Conservation (phyloP, 345 rosid genomes). For the Iberis pinnata region DNA sequence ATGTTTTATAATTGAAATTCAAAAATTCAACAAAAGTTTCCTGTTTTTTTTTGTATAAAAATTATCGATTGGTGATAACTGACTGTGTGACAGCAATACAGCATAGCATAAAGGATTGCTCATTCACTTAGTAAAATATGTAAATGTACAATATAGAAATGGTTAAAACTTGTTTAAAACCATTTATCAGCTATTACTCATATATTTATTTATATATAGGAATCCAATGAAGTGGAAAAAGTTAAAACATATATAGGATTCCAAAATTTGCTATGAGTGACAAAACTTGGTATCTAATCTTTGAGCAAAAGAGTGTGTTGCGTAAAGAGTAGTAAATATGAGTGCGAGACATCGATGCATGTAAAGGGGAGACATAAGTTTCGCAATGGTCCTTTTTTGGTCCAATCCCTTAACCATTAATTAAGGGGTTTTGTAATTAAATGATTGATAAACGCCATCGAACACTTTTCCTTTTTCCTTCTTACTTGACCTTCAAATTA, state of each 20-base stretch:
- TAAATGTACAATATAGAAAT: not conserved
- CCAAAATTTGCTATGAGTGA: slow-evolving; percentile 11
- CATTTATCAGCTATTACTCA: not conserved
- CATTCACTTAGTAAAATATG: no score
- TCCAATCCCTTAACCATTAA: slow-evolving; percentile 25
- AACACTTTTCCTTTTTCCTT: not conserved
- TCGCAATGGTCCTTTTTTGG: slow-evolving; percentile 27
- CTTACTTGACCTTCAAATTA: not conserved
- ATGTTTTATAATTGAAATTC: no score
- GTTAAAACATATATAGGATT: no score
- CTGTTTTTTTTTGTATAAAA: no score
- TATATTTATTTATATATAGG: not conserved
- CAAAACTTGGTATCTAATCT: slow-evolving; percentile 27
- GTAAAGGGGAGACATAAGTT: slow-evolving; percentile 25
- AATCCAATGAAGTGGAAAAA: slow-evolving; percentile 16
- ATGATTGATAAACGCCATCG: slow-evolving; percentile 10
- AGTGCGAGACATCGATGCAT: slow-evolving; percentile 29
- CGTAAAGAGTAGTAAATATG: slow-evolving; percentile 26
- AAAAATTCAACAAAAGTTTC: no score
- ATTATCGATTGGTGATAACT: no score
- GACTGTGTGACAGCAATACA: no score
- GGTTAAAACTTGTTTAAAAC: not conserved
- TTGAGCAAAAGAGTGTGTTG: slow-evolving; percentile 29
- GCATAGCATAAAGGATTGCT: no score
- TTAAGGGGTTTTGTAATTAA: slow-evolving; percentile 12